Conservation (phyloP, 2,329 filamentous ascomycete genomes). For the Alternaria postmessia region DNA sequence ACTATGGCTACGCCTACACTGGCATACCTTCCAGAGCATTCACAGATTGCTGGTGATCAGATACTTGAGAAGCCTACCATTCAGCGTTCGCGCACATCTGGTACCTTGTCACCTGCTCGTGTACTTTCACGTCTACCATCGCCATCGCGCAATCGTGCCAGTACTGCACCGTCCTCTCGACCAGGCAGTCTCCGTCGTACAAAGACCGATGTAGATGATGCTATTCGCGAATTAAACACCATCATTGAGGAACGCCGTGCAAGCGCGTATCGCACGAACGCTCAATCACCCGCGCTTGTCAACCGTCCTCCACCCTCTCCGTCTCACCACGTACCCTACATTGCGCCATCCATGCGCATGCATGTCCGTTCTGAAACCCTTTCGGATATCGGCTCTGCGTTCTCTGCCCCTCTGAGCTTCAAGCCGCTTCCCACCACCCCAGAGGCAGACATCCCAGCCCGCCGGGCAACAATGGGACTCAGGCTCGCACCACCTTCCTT, state of each 20-base stretch:
- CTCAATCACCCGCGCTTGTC: conserved; percentile 38
- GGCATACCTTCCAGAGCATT: conserved; percentile 37
- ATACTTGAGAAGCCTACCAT: conserved; percentile 30
- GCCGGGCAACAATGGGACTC: conserved; percentile 33
- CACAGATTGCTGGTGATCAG: conserved; percentile 28
- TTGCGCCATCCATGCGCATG: conserved; percentile 56
- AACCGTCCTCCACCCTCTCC: conserved; percentile 44
- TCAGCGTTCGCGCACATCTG: conserved; percentile 39
- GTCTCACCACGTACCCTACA: conserved; percentile 55
- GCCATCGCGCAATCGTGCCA: conserved; percentile 46
- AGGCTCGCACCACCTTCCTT: conserved; percentile 35
- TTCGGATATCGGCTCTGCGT: conserved; percentile 58
- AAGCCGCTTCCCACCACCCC: conserved; percentile 38
- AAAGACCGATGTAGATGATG: conserved; percentile 54
- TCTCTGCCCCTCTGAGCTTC: conserved; percentile 51
- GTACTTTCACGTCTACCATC: conserved; percentile 43
- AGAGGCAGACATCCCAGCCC: conserved; percentile 6
- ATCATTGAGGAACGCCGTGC: conserved; percentile 58
- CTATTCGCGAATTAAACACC: conserved; percentile 58
- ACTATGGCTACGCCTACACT: conserved; percentile 37
- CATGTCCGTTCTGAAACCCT: conserved; percentile 58
- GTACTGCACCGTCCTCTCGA: conserved; percentile 46
- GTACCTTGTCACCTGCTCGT: conserved; percentile 31
- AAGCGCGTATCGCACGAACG: conserved; percentile 45
- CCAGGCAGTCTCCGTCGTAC: conserved; percentile 49